These are phyloP conservation scores for Lenwebbia sp. DNA, from an alignment of 345 rosid genomes.

Conservation along the genomic window DNA sequence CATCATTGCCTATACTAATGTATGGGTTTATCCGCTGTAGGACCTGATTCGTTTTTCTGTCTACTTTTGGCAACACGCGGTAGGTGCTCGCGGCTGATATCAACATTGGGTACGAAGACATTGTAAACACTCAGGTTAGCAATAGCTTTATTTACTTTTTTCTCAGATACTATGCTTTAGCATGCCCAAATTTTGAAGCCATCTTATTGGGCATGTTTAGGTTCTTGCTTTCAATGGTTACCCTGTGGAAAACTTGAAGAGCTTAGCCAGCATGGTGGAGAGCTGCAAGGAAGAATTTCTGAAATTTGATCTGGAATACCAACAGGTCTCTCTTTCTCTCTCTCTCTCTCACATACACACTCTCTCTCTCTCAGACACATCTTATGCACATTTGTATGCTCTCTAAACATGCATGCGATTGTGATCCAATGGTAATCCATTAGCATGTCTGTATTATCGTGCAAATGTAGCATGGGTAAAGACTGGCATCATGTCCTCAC, in stretches of 20 bases:
- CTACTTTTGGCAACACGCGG: neutral
- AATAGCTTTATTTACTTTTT: neutral
- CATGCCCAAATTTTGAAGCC: neutral
- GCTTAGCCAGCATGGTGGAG: slow-evolving; percentile 54
- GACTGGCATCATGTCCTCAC: neutral
- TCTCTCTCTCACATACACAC: neutral
- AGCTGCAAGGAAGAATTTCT: slow-evolving; percentile 45
- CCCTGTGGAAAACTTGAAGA: slow-evolving; percentile 56
- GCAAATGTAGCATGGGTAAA: neutral
- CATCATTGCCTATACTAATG: neutral
- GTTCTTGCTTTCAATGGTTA: slow-evolving; percentile 53
- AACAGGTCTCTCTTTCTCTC: slow-evolving; percentile 29
- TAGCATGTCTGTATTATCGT: neutral
- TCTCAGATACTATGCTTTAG: neutral
- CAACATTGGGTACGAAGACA: slow-evolving; percentile 85
- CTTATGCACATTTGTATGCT: neutral
- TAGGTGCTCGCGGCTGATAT: slow-evolving; percentile 94
- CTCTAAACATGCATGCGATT: neutral
- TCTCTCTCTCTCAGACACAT: no score
- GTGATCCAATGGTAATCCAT: neutral
- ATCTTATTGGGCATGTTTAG: slow-evolving; percentile 6
- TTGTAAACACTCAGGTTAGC: slow-evolving; percentile 79
- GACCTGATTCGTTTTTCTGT: neutral
- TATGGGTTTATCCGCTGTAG: neutral
- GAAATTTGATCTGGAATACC: slow-evolving; percentile 50